Conservation (phyloP, 164 flowering plant species). For the Vitis vinifera region DNA sequence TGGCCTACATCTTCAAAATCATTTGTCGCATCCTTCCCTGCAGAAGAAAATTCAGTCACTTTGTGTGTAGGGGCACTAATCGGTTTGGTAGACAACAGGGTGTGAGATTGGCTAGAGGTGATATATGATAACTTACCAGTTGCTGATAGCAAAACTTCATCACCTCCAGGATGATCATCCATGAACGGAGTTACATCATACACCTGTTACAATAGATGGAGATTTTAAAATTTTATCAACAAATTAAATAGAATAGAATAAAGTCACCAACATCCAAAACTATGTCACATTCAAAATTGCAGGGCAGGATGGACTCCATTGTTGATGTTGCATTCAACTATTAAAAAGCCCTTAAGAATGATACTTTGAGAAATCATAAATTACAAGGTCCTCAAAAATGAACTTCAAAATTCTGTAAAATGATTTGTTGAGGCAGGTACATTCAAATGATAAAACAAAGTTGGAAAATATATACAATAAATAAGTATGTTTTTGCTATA, state of each 20-base stretch:
- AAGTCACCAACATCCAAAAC: not conserved
- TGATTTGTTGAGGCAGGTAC: too few relatives aligned
- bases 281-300: not conserved
- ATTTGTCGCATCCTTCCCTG: constrained; percentile 91
- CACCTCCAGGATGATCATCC: constrained; percentile 98
- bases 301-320: not conserved
- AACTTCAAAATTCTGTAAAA: too few relatives aligned
- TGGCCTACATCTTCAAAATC: constrained; percentile 97
- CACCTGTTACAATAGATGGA: constrained; percentile 43
- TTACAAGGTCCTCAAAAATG: too few relatives aligned
- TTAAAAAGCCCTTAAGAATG: too few relatives aligned
- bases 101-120: too few relatives aligned
- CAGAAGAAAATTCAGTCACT: constrained; percentile 10
- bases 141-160: constrained; percentile 75
- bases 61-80: too few relatives aligned
- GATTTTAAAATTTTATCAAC: not conserved
- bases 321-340: not conserved
- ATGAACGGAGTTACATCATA: constrained; percentile 87
- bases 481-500: too few relatives aligned
- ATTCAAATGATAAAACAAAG: too few relatives aligned
- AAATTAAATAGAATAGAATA: not conserved
- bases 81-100: too few relatives aligned
- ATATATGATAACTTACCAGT: constrained; percentile 47
- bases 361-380: too few relatives aligned
- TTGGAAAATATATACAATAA: too few relatives aligned